phyloP scores from a whole-genome alignment of 805 yeast genomes.

The Saccharomycopsis sp. region DNA sequence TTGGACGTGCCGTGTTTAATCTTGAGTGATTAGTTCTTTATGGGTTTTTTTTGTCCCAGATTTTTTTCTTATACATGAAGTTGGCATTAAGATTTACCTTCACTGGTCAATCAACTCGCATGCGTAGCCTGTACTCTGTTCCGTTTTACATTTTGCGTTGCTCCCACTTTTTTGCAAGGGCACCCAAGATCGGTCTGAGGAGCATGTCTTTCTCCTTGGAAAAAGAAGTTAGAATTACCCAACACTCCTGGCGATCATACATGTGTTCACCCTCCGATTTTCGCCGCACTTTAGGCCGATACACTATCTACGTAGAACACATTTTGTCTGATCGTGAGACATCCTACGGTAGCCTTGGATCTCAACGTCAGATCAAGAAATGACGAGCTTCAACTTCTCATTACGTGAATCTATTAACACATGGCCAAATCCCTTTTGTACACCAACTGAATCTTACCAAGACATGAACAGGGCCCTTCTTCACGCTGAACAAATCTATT shows the following conservation, averaged over 20 bases:
- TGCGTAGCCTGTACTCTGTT: background rate
- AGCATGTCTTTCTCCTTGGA: background rate
- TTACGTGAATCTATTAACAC: background rate
- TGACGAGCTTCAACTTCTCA: background rate
- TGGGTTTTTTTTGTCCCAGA: no score
- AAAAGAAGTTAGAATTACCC: background rate
- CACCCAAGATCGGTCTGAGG: background rate
- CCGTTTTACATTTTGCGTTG: background rate
- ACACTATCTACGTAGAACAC: background rate
- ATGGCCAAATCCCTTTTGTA: no score
- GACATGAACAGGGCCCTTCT: no score
- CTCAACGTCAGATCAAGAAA: background rate
- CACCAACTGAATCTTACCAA: no score
- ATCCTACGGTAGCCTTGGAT: background rate
- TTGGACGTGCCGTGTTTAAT: constrained; percentile 25
- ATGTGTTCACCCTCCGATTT: no score
- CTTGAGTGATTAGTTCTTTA: background rate
- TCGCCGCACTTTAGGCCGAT: background rate
- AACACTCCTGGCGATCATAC: background rate
- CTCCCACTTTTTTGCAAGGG: background rate
- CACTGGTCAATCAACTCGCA: no score
- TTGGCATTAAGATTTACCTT: no score
- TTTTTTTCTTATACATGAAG: no score
- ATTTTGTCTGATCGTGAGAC: background rate
- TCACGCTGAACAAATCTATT: no score